Percentiles rank a stretch among this genome's conserved stretches.
Evolutionary conservation across 139 green algal genomes (phyloP).

Genomic region (Chlorella sp.): DNA sequence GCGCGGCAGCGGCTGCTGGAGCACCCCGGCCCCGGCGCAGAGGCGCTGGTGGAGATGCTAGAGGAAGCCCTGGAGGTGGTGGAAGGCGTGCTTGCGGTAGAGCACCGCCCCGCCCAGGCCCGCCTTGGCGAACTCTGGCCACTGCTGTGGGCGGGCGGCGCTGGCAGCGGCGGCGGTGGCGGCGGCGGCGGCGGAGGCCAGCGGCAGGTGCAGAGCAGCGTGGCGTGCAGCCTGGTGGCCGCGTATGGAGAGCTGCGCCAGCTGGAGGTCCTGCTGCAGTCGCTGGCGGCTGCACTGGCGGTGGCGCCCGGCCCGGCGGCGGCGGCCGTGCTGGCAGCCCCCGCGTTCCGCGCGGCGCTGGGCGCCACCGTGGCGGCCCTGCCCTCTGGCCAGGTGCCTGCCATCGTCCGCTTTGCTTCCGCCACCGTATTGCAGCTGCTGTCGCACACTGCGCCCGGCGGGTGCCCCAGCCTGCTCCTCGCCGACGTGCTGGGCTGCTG

Average conservation of each 20-base stretch:
- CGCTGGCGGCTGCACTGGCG: slow-evolving; percentile 25
- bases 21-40: too few relatives aligned
- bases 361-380: slow-evolving; percentile 12
- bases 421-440: not conserved
- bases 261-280: slow-evolving; percentile 37
- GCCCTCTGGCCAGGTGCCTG: slow-evolving; percentile 24
- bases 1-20: not conserved
- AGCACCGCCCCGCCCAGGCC: slow-evolving; percentile 37
- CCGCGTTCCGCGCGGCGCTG: not conserved
- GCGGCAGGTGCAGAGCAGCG: not conserved
- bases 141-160: slow-evolving; percentile 12
- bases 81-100: slow-evolving; percentile 30
- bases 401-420: not conserved
- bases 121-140: slow-evolving; percentile 38
- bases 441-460: not conserved
- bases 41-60: too few relatives aligned
- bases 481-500: slow-evolving; percentile 8
- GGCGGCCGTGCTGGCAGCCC: not conserved
- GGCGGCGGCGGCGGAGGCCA: not conserved
- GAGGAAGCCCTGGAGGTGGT: slow-evolving; percentile 22
- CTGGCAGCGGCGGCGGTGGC: not conserved
- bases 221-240: slow-evolving; percentile 28
- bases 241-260: slow-evolving; percentile 44
- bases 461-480: not conserved
- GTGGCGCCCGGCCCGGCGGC: not conserved